A percentile compares a stretch with the other conserved stretches of the same genome.
These are phyloP conservation scores for Myotisia sp. DNA, from an alignment of 2,329 filamentous ascomycete species.

Conservation along the genomic window DNA sequence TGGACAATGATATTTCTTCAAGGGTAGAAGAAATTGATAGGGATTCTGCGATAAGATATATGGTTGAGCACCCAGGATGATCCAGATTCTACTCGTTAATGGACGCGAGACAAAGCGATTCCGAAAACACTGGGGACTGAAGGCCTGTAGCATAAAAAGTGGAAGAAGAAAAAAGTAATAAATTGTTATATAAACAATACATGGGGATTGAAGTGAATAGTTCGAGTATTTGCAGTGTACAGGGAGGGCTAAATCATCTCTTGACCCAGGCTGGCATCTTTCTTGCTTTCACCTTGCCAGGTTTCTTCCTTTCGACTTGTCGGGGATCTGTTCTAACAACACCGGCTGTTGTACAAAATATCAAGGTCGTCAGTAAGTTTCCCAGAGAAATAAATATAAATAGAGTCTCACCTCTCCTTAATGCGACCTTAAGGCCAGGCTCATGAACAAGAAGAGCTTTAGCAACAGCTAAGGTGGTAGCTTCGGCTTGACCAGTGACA, in stretches of 20 bases:
- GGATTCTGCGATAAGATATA: too few relatives aligned
- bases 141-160: not conserved
- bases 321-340: constrained; percentile 82
- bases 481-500: constrained; percentile 88
- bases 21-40: too few relatives aligned
- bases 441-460: constrained; percentile 84
- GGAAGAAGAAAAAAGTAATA: not conserved
- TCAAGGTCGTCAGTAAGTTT: not conserved
- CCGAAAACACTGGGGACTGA: too few relatives aligned
- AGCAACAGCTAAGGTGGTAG: constrained; percentile 75
- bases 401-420: constrained; percentile 65
- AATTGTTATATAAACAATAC: not conserved
- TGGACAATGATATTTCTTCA: too few relatives aligned
- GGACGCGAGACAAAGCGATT: too few relatives aligned
- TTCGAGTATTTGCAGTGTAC: too few relatives aligned
- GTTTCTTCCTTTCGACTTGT: constrained; percentile 95
- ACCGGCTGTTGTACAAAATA: constrained; percentile 50
- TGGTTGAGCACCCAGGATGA: too few relatives aligned
- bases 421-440: constrained; percentile 71
- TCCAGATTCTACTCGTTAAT: too few relatives aligned
- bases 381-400: constrained; percentile 1
- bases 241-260: constrained; percentile 42
- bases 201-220: constrained; percentile 2
- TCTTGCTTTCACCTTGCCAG: constrained; percentile 86
- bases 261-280: constrained; percentile 99